These are phyloP conservation scores for Escallonia herrerae DNA, from an alignment of 129 eudicot species.

Conservation along the genomic window DNA sequence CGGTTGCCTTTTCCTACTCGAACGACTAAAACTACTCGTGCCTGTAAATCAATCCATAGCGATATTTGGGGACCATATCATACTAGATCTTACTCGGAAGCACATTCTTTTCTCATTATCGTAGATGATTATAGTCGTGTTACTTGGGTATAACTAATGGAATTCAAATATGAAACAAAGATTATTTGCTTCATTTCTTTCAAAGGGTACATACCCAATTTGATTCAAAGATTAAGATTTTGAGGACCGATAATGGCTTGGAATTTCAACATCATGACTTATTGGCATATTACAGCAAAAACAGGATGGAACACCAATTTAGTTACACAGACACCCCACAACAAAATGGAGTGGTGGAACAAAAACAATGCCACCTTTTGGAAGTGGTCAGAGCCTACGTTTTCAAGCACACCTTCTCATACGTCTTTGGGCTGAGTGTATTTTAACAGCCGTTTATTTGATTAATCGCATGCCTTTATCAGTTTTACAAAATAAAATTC, in stretches of 20 bases:
- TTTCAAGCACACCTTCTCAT: slow-evolving; percentile 3
- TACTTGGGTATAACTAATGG: neutral
- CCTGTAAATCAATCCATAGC: neutral
- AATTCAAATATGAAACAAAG: neutral
- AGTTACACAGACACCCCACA: slow-evolving; percentile 2
- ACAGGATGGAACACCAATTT: neutral
- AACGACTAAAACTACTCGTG: too few species aligned
- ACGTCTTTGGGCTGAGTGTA: neutral
- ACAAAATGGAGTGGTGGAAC: slow-evolving; percentile 9
- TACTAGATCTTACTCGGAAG: neutral
- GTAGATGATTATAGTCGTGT: neutral
- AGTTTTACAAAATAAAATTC: neutral
- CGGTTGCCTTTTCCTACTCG: too few species aligned
- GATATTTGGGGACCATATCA: neutral
- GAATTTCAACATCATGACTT: neutral
- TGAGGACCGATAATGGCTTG: neutral
- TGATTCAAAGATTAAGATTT: neutral
- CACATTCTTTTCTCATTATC: neutral
- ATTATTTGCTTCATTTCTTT: neutral
- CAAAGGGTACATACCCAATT: neutral
- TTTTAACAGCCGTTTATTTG: slow-evolving; percentile 2
- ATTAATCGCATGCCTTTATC: neutral
- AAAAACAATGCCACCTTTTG: slow-evolving; percentile 6
- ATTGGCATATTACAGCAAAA: slow-evolving; percentile 4
- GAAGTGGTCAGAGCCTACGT: neutral